A percentile compares a stretch with the other conserved stretches of the same genome.
Evolutionary conservation across 345 rosid species (phyloP).

Genomic region (Corchorus capsularis): DNA sequence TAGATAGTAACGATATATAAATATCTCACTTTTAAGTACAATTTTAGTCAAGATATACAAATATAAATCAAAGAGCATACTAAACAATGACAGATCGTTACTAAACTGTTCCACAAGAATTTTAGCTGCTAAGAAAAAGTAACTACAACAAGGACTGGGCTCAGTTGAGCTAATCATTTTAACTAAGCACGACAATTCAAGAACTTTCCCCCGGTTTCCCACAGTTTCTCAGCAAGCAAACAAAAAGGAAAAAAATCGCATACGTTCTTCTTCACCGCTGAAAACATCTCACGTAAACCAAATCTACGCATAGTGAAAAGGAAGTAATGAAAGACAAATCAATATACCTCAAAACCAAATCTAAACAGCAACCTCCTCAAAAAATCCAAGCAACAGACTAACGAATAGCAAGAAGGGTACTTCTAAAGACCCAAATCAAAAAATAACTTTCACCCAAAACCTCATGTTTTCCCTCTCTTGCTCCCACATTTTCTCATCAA

Average conservation of each 20-base stretch:
- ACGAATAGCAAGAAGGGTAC: neutral
- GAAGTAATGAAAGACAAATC: neutral
- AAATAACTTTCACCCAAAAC: neutral
- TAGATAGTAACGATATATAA: neutral
- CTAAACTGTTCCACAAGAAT: neutral
- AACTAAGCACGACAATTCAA: neutral
- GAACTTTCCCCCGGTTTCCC: slow-evolving; percentile 7
- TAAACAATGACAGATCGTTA: neutral
- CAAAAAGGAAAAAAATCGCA: neutral
- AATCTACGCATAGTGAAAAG: slow-evolving; percentile 1
- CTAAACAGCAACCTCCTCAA: neutral
- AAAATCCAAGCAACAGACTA: neutral
- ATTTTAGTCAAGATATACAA: neutral
- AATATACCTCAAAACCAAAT: slow-evolving; percentile 3
- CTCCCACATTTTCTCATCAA: slow-evolving; percentile 15
- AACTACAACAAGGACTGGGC: neutral
- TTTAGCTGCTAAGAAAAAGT: neutral
- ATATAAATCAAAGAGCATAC: neutral
- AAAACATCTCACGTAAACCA: neutral
- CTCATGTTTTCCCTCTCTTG: neutral
- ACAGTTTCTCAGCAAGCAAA: slow-evolving; percentile 5
- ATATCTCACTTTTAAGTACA: slow-evolving; percentile 2
- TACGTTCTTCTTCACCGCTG: neutral
- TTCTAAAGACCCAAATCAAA: neutral
- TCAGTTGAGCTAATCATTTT: neutral